Base-by-base conservation (phyloP, 176 grass and related monocot species). In the Aegilops speltoides region DNA sequence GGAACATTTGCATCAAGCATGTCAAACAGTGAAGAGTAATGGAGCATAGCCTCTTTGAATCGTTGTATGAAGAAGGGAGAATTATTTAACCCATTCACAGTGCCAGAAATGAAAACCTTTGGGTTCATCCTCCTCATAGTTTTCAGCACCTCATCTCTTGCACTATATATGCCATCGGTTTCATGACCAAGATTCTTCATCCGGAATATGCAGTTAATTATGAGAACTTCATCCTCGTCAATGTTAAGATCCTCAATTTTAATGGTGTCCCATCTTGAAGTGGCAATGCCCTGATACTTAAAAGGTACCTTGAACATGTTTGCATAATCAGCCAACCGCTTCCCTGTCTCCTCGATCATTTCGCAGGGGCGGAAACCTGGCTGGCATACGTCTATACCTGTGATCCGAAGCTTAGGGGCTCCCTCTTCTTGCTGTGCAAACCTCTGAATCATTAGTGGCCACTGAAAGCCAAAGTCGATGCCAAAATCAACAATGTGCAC, bases 401-500 rank as follows among this genome's bases (percentile, higher is more conserved):
- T 95, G 62, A 93, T 91, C 8, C 86, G 86, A 41, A 95, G 85
- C 6, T 73, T 82, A 3, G 91, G 91, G 5, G 73, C 46, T 50
- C 14, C 46, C 15, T 16, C 46, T 50, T 50, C 12, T 46, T 1
- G 14, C 31, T 24, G 60, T 10, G 87, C 80, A 24, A 96, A 73
- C 4, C 41, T 79, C 32, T 96, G 84, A 32, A 96, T 88, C 23
- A 96, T 75, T 48, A 36, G 86, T 56, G 91, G 85, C 91, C 94
- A 91, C 8, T 86, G 81, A 75, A 96, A 96, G 52, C 94, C 84
- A 7, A 89, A 73, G 2, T 50, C 20, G 29, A 93, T 96, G 12
- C 89, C 89, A n/a, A 93, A 96, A 76, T 96, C 87, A 76, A 96
- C 68, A 22, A 96, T 91, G 48, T 96, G 94, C 36, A 93, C 41